A percentile compares a stretch with the other conserved stretches of the same genome.
Evolutionary conservation across 768 basidiomycete species (phyloP).

Genomic region (Lactarius sp.): DNA sequence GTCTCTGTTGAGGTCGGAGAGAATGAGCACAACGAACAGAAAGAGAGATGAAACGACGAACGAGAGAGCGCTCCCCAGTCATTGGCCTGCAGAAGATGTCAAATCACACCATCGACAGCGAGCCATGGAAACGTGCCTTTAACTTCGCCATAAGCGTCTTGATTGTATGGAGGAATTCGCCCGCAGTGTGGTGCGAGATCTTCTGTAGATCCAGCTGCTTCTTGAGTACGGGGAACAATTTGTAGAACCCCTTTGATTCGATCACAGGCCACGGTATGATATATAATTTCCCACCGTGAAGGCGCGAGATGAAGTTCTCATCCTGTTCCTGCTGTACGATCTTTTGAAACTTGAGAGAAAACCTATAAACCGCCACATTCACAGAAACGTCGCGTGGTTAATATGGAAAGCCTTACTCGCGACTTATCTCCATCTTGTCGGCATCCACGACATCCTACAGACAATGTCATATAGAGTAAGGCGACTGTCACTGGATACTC

Average conservation of each 20-base stretch:
- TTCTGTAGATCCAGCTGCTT: constrained; percentile 44
- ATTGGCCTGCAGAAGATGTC: constrained; percentile 41
- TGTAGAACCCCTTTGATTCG: constrained; percentile 55
- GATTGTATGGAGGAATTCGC: constrained; percentile 51
- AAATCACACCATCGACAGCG: neutral
- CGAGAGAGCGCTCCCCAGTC: constrained; percentile 66
- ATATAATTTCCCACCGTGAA: constrained; percentile 50
- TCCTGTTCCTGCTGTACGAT: constrained; percentile 60
- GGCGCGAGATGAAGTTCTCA: constrained; percentile 55
- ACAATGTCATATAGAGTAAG: neutral
- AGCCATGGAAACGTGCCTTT: constrained; percentile 37
- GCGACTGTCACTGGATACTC: neutral
- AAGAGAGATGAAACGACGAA: constrained; percentile 31
- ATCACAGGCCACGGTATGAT: constrained; percentile 69
- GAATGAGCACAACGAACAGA: neutral
- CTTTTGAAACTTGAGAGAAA: constrained; percentile 51
- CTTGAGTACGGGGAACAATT: constrained; percentile 45
- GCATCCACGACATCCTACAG: constrained; percentile 57
- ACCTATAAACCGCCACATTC: constrained; percentile 34
- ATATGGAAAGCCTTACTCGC: constrained; percentile 41
- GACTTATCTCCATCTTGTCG: constrained; percentile 52
- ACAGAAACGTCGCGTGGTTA: neutral
- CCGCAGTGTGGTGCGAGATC: constrained; percentile 46
- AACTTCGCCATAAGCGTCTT: constrained; percentile 66
- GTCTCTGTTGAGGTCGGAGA: constrained; percentile 40